Base-by-base conservation (phyloP, 129 eudicot species). In the Chrysanthemum makinoi region DNA sequence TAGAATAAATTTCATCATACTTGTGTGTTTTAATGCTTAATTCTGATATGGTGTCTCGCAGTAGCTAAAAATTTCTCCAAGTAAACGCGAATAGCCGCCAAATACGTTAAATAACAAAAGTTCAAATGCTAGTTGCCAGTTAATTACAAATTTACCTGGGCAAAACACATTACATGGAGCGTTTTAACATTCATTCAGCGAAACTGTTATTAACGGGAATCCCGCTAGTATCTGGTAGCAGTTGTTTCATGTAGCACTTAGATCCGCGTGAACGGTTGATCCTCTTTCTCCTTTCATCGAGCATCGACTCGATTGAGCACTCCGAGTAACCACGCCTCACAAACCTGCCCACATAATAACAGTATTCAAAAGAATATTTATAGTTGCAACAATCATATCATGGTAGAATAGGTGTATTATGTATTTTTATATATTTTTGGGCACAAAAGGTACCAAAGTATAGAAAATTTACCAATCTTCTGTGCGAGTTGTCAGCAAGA, bases 241-340 rank as follows among this genome's bases (percentile, higher is more conserved):
- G 81, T 73, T 68, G 77, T 83, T 86, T 88, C 85, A 83, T 83
- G 65, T 88, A 88, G 57, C 81, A 88, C 84, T 86, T 88, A 2
- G 91, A 88, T 13, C 70, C 74, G n/a, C 84, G 86, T 10, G 86
- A 79, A 16, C 71, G 53, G 49, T 88, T 75, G 19, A 88, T 88
- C 82, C 22, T 76, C 72, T 80, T 81, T 81, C 81, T 83, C 69
- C 78, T 81, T 52, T 80, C 85, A 33, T 78, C 80, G 13, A 91
- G 96, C 77, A 88, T 69, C 39, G 28, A 58, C 24, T 81, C 82
- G 17, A 88, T 79, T n/a, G 88, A 72, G 69, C 91, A 88, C 62
- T 88, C 88, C 2, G 85, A 78, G 69, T 85, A 88, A 12, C 96
- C 91, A 39, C 85, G 85, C 80, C 87, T 83, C 50, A 85, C 85